phyloP scores from a whole-genome alignment of 2,329 filamentous ascomycete genomes.

The Fusarium sp. region DNA sequence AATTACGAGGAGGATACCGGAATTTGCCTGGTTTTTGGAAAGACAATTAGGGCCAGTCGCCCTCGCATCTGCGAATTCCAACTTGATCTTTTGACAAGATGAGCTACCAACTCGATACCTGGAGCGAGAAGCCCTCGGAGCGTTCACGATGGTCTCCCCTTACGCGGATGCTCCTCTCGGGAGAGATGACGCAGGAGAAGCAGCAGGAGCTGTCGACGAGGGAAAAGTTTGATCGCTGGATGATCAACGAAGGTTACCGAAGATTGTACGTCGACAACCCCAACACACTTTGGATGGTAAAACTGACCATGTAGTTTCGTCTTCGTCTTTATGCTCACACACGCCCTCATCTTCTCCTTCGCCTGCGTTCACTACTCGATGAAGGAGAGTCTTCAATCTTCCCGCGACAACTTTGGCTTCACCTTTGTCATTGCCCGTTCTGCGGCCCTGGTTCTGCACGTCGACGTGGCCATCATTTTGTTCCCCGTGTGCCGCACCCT shows the following conservation, averaged over 20 bases:
- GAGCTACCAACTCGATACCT: slow-evolving; percentile 43
- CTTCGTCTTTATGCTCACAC: slow-evolving; percentile 77
- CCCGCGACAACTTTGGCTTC: slow-evolving; percentile 77
- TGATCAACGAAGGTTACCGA: slow-evolving; percentile 89
- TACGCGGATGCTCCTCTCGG: slow-evolving; percentile 84
- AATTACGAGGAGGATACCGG: background rate
- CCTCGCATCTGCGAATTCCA: slow-evolving; percentile 1
- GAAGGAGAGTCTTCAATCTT: slow-evolving; percentile 77
- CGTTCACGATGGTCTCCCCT: slow-evolving; percentile 85
- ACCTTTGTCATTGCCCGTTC: slow-evolving; percentile 83
- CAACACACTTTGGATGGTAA: background rate
- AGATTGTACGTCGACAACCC: slow-evolving; percentile 70
- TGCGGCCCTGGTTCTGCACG: slow-evolving; percentile 81
- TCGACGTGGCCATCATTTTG: slow-evolving; percentile 83
- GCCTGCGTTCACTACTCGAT: slow-evolving; percentile 83
- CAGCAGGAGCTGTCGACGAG: slow-evolving; percentile 74
- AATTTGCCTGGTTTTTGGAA: background rate
- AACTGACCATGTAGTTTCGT: slow-evolving; percentile 66
- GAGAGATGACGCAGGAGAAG: slow-evolving; percentile 81
- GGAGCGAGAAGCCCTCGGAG: slow-evolving; percentile 65
- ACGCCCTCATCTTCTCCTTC: slow-evolving; percentile 82
- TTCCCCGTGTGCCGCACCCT: slow-evolving; percentile 87
- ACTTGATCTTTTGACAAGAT: slow-evolving; percentile 31
- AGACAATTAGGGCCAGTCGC: background rate
- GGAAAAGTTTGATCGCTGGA: slow-evolving; percentile 86